Base-by-base conservation (phyloP, 257 asterid species). In the Primulina tabacum region DNA sequence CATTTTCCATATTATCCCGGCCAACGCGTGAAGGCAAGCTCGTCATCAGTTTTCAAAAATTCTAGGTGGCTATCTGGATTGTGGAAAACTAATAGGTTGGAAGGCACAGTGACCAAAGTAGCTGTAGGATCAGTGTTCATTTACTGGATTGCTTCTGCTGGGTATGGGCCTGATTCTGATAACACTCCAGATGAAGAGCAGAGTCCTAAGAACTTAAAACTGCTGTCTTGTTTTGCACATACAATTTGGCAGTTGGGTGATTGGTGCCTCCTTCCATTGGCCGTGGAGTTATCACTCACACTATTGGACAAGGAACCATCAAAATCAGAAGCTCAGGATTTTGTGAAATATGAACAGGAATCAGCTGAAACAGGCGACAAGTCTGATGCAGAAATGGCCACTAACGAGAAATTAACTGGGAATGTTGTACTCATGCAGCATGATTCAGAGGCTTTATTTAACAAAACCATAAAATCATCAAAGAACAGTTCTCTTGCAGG, bases 111-210 rank as follows among this genome's bases (percentile, higher is more conserved):
- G 64, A 91, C 92, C 17, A 89, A 86, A 76, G 99, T 95, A 76
- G 87, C 97, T 33, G 91, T 95, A 58, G 99, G 95, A 20, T 92
- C 99, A 21, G 96, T 95, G 64, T 87, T 82, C 63, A 84, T 92
- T 71, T 85, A 88, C 77, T 95, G 99, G 99, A 89, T 95, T 78
- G 97, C 98, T 60, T 95, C 99, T 74, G 98, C 99, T 70, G 97
- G 97, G 29, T 89, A 88, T 83, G 99, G 97, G 30, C 84, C 96
- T 11, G 84, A 95, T 73, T 85, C 88, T 67, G 87, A 90, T 70
- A 84, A 79, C 57, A 77, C 92, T 61, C 99, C 99, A 17, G 91
- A 92, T 16, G 97, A 88, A 79, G 98, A 92, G 82, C 98, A 89
- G 71, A 84, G 86, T 62, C 96, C 98, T 43, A 89, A 82, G 78